Evolutionary conservation across 495 filamentous ascomycete genomes (phyloP), one percentile per base, ranked within the genome.

Genomic region (Cairneyella variabilis): DNA sequence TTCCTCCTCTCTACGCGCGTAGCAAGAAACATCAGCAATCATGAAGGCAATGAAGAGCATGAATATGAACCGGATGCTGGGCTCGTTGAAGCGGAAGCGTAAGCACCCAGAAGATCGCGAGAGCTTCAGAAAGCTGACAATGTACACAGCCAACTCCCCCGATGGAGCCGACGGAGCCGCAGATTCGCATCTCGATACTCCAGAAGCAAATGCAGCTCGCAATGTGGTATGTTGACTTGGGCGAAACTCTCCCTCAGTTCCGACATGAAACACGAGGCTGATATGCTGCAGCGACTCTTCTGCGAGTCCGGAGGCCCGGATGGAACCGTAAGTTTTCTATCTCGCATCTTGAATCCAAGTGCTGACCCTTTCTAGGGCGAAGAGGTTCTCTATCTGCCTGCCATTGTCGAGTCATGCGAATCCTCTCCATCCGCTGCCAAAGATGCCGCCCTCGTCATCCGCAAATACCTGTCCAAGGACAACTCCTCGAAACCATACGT

Each of bases 391-490:
- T 88, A 89, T 61, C 86, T 99, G n/a, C 93, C 95, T 6, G 75
- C 82, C 23, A 97, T 99, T 59, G 95, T 99, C 68, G 95, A 97
- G 58, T 79, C 84, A 25, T 91, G 92, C 73, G 95, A 97, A 66
- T 95, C 90, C 26, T 91, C 89, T 40, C 91, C 93, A 10, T 71
- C 71, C 26, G 95, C 95, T 18, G 91, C 92, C 26, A 79, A 81
- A 48, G 86, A 89, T 60, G 85, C 87, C 51, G 88, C 89, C 38
- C 64, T 76, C 50, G 72, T 83, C 51, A 88, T 97, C 64, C 85
- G 89, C 64, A 92, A 90, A 63, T 90, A 86, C 64, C 76, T 98
- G 37, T 76, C 80, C 34, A 80, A 77, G 36, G 86, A 91, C 40
- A 78, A 85, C 65, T 73, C 67, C 56, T 66, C 71, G 22, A 72